Evolutionary conservation across 1,139 yeast species (phyloP).

Genomic region (Taphrina deformans): DNA sequence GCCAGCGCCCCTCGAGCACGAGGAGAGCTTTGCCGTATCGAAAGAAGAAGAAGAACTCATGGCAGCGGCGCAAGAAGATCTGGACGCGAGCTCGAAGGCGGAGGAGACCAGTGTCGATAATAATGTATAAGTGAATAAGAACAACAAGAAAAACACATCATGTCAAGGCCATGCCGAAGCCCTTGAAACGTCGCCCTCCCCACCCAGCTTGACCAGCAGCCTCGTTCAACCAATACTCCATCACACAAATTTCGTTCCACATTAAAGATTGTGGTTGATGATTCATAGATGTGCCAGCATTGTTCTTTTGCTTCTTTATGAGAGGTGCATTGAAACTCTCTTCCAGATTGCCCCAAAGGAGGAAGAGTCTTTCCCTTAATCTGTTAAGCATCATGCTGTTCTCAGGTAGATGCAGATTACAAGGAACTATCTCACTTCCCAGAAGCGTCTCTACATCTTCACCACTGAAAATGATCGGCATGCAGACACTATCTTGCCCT

Average conservation of each 20-base stretch:
- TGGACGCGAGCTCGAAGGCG: not conserved
- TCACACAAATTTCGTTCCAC: slow-evolving; percentile 25
- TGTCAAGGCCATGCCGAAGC: slow-evolving; percentile 13
- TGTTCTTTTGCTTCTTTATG: slow-evolving; percentile 2
- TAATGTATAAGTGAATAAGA: not conserved
- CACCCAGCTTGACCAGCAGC: slow-evolving; percentile 26
- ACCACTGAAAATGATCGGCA: slow-evolving; percentile 34
- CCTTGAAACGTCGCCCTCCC: slow-evolving; percentile 19
- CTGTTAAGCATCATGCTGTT: slow-evolving; percentile 11
- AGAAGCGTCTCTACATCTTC: slow-evolving; percentile 32
- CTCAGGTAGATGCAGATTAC: slow-evolving; percentile 19
- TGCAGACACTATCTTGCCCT: slow-evolving; percentile 33
- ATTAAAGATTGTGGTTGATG: slow-evolving; percentile 1
- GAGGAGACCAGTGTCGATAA: not conserved
- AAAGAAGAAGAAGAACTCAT: slow-evolving; percentile 18
- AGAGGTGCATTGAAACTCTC: slow-evolving; percentile 25
- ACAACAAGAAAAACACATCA: not conserved
- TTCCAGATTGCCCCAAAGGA: slow-evolving; percentile 33
- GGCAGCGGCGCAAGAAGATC: slow-evolving; percentile 15
- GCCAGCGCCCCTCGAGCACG: not conserved
- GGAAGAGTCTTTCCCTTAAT: slow-evolving; percentile 27
- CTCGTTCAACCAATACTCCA: slow-evolving; percentile 18
- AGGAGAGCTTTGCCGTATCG: slow-evolving; percentile 13
- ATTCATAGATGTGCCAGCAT: not conserved
- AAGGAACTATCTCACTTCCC: slow-evolving; percentile 23